Evolutionary conservation across 2,329 filamentous ascomycete genomes (phyloP).

Genomic region (Aspergillus persii): DNA sequence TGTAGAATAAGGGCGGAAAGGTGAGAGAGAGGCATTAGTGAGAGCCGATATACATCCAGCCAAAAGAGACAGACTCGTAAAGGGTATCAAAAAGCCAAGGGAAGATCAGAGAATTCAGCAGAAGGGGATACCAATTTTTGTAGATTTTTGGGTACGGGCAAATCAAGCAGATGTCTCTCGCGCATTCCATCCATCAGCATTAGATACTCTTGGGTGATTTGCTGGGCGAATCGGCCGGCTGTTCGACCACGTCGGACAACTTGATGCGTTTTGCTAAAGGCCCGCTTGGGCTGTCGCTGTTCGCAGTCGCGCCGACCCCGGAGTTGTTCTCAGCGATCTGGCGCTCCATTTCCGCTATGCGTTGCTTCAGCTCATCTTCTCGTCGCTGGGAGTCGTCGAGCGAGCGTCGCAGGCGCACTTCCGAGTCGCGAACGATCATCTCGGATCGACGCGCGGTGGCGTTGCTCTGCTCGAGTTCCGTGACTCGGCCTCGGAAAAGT

Average conservation of each 20-base stretch:
- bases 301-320: slow-evolving; percentile 7
- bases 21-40: slow-evolving; percentile 11
- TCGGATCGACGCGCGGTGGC: slow-evolving; percentile 62
- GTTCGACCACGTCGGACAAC: slow-evolving; percentile 54
- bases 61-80: slow-evolving; percentile 33
- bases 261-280: slow-evolving; percentile 57
- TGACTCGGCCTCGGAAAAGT: slow-evolving; percentile 70
- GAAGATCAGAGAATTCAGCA: slow-evolving; percentile 28
- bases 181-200: background rate
- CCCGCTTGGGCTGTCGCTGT: slow-evolving; percentile 38
- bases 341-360: slow-evolving; percentile 73
- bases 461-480: slow-evolving; percentile 75
- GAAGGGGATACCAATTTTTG: slow-evolving; percentile 11
- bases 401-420: slow-evolving; percentile 57
- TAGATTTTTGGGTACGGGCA: slow-evolving; percentile 16
- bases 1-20: background rate
- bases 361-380: slow-evolving; percentile 77
- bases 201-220: slow-evolving; percentile 35
- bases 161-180: slow-evolving; percentile 5
- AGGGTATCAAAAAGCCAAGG: slow-evolving; percentile 40
- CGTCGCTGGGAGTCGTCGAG: slow-evolving; percentile 74
- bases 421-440: slow-evolving; percentile 54
- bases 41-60: slow-evolving; percentile 30
- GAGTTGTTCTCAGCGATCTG: slow-evolving; percentile 40
- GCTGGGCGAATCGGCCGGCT: slow-evolving; percentile 30